Percentiles rank a stretch among this genome's conserved stretches.
These are phyloP conservation scores for Sphagnum fallax DNA, from an alignment of 228 moss, liverwort and hornwort species.

Conservation along the genomic window DNA sequence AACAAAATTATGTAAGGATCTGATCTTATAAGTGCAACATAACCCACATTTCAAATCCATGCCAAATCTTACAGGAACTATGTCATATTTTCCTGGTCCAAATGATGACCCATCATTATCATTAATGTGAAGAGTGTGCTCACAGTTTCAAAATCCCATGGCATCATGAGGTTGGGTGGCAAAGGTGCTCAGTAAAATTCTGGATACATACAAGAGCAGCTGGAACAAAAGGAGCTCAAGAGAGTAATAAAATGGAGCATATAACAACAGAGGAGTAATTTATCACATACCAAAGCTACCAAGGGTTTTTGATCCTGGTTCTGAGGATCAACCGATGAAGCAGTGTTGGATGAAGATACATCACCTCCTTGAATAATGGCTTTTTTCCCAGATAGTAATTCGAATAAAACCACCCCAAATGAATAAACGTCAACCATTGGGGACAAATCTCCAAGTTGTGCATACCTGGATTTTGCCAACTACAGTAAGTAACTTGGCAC, in stretches of 20 bases:
- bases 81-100: too few species aligned
- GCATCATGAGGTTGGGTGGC: too few species aligned
- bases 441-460: conserved; percentile 82
- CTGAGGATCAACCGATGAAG: conserved; percentile 11
- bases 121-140: too few species aligned
- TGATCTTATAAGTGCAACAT: not conserved
- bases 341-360: not conserved
- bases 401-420: conserved; percentile 80
- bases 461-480: conserved; percentile 40
- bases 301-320: conserved; percentile 70
- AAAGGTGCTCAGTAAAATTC: too few species aligned
- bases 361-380: conserved; percentile 54
- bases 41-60: too few species aligned
- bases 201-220: too few species aligned
- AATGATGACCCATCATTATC: too few species aligned
- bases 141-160: too few species aligned
- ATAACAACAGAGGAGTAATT: not conserved
- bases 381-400: conserved; percentile 71
- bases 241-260: not conserved
- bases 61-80: too few species aligned
- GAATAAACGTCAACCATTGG: conserved; percentile 87
- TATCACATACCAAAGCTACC: conserved; percentile 49
- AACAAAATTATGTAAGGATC: not conserved
- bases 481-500: not conserved
- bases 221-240: too few species aligned